Evolutionary conservation across 768 basidiomycete species (phyloP).

Genomic region (Phylloporus arenicola): DNA sequence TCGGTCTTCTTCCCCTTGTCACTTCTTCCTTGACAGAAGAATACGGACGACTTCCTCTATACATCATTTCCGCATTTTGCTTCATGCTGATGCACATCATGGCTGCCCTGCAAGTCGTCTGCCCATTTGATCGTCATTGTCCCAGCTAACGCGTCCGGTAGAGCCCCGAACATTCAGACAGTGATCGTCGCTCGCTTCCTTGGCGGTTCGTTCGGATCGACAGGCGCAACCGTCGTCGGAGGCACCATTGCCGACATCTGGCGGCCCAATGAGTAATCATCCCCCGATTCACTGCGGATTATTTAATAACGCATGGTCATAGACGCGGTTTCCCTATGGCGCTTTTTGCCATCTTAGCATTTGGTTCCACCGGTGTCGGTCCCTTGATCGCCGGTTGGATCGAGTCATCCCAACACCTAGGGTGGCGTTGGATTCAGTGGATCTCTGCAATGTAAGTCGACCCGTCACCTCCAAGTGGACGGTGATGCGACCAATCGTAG

Average conservation of each 20-base stretch:
- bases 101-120: conserved; percentile 24
- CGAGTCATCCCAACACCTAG: conserved; percentile 49
- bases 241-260: conserved; percentile 74
- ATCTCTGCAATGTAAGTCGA: conserved; percentile 54
- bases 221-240: conserved; percentile 67
- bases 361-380: conserved; percentile 60
- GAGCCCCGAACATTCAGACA: conserved; percentile 47
- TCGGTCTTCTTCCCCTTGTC: conserved; percentile 57
- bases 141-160: conserved; percentile 12
- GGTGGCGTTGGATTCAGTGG: conserved; percentile 87
- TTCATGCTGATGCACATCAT: conserved; percentile 49
- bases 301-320: conserved; percentile 11
- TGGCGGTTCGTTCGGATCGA: conserved; percentile 62
- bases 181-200: conserved; percentile 65
- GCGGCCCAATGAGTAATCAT: conserved; percentile 50
- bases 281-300: neutral
- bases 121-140: neutral
- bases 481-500: conserved; percentile 29
- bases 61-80: conserved; percentile 44
- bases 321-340: conserved; percentile 80
- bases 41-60: conserved; percentile 59
- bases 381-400: conserved; percentile 64
- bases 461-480: neutral
- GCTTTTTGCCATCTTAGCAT: conserved; percentile 55
- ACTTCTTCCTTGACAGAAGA: conserved; percentile 71